Conservation (phyloP, 148 eudicot genomes). For the Bassia scoparia region DNA sequence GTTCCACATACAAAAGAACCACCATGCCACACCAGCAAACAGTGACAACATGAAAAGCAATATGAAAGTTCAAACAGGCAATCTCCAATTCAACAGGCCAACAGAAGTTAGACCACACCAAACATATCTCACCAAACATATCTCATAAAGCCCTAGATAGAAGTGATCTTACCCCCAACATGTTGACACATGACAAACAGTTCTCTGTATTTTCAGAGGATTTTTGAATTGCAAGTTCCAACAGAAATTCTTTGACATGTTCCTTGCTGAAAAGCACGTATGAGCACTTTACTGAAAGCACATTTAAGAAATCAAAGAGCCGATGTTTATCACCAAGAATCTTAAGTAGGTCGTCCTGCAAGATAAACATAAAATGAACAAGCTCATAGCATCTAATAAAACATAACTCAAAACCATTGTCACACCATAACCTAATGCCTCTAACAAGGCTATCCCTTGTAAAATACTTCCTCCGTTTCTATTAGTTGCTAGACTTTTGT, state of each 20-base stretch:
- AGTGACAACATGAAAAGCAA: constrained; percentile 1
- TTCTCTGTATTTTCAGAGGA: constrained; percentile 48
- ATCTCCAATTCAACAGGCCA: neutral
- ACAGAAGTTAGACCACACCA: too few relatives aligned
- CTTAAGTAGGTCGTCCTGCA: constrained; percentile 82
- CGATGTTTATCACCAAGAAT: constrained; percentile 73
- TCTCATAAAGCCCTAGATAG: neutral
- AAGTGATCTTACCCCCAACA: constrained; percentile 71
- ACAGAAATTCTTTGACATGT: constrained; percentile 75
- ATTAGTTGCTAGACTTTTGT: too few relatives aligned
- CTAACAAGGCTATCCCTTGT: neutral
- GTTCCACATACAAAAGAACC: neutral
- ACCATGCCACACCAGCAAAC: neutral
- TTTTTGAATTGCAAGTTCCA: constrained; percentile 53
- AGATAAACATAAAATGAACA: constrained; percentile 8
- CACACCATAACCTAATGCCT: neutral
- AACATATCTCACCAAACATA: neutral
- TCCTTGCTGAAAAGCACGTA: constrained; percentile 87
- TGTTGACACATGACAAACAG: constrained; percentile 77
- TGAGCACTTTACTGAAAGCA: constrained; percentile 81
- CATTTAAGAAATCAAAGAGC: constrained; percentile 72
- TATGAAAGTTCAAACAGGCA: neutral
- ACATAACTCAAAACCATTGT: neutral
- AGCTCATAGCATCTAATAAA: neutral
- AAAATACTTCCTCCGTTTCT: too few relatives aligned